Conservation (phyloP, 371 early-diverging fungal genomes). For the Dichotomocladium elegans region DNA sequence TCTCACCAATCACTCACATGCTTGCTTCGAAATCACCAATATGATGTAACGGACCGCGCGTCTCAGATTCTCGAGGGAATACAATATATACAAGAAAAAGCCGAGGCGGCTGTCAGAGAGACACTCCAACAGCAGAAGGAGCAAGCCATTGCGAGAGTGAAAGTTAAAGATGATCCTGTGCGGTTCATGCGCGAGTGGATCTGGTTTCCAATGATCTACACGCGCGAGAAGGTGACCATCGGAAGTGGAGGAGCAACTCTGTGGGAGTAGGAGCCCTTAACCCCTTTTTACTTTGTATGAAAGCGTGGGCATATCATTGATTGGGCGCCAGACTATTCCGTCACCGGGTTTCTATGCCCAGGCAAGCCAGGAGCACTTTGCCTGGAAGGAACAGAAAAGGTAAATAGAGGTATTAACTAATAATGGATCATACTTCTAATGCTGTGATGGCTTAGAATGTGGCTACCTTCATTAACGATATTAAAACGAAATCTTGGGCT, state of each 20-base stretch:
- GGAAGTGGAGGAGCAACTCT: no score
- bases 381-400: conserved; percentile 34
- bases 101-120: conserved; percentile 13
- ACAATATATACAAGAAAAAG: conserved; percentile 14
- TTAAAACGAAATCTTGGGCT: conserved; percentile 41
- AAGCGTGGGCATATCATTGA: conserved; percentile 41
- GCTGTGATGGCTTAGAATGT: conserved; percentile 15
- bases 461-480: conserved; percentile 33
- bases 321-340: conserved; percentile 38
- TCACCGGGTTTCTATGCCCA: conserved; percentile 40
- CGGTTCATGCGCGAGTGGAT: conserved; percentile 37
- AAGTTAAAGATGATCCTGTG: conserved; percentile 9
- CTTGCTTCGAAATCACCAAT: conserved; percentile 2
- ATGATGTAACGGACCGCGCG: conserved; percentile 16
- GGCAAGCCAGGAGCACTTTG: conserved; percentile 42
- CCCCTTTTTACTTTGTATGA: no score
- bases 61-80: conserved; percentile 25
- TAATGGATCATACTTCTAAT: background rate
- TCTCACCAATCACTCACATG: conserved; percentile 17
- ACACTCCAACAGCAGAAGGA: background rate
- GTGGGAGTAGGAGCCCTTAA: background rate
- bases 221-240: conserved; percentile 35
- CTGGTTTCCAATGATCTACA: conserved; percentile 50
- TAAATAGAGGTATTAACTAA: no score
- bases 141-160: background rate